Evolutionary conservation across 2,329 filamentous ascomycete genomes (phyloP), one percentile per base, ranked within the genome.

Genomic region (Alternaria gaisen): DNA sequence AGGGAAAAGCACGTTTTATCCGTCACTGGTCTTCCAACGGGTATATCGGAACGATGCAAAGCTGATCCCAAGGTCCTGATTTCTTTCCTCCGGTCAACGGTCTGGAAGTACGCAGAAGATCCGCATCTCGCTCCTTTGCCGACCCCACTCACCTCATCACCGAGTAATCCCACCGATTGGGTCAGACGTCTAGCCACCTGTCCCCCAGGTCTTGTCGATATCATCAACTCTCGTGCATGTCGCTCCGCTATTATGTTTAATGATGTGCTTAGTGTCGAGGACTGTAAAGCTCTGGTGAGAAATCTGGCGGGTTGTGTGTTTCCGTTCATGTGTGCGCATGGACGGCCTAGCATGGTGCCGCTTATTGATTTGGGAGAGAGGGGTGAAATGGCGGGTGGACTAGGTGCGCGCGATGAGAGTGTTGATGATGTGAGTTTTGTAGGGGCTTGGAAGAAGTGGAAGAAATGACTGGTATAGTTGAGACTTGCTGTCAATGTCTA

Each of bases 231-330:
- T 0, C 85, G 90, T 56, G 88, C 92, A 1, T 95, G 92, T 71
- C 84, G 91, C 54, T 92, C 90, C 36, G 91, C 92, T 3, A 88
- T 95, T 74, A 94, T 94, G 91, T 96, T 96, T 79, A 94, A 94
- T 68, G 92, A 96, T 70, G 72, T 80, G 6, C 79, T 95, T 8
- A 83, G 82, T 0, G 64, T 74, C 0, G 77, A 82, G 0, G 84
- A 92, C 64, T 94, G 92, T 67, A 67, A 79, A 10, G 72, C 76
- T 0, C 76, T 95, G 34, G 75, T 94, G 0, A 61, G 56, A 2
- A 82, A 82, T 3, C 79, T 95, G n/a, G 83, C 85, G 0, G 72
- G 70, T 0, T 93, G 90, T 66, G 83, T 82, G 0, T 92, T 94
- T 63, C 92, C 92, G 0, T 95, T 95, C 66, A 89, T 92, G 73